Evolutionary conservation across 805 yeast species (phyloP), one percentile per base, ranked within the genome.

Genomic region (Priceomyces melissophilus): DNA sequence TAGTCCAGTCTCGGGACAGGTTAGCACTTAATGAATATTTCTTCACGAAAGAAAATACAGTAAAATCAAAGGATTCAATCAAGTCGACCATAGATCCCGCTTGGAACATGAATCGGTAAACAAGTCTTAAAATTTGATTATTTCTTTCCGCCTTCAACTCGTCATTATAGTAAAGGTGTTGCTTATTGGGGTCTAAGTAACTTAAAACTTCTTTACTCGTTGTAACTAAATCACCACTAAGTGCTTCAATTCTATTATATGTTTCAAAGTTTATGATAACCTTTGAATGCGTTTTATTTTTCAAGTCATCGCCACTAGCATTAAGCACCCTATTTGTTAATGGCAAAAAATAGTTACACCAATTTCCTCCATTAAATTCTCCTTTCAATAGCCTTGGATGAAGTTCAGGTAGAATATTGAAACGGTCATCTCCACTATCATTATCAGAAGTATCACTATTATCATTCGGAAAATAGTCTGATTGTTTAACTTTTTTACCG

Each of bases 341-440:
- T 33, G 69, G 57, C 48, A 78, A 76, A 48, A 82, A 82, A 17
- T 86, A 87, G 51, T 83, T 84, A 36, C 78, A 75, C 83, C 89
- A 84, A 45, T 82, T 81, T n/a, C 90, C 91, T 12, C 89, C 91
- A 49, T 81, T 81, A 56, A 81, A 84, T 40, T 76, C 78, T 23
- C 80, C 79, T 32, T 74, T 69, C 13, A 85, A 61, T 51, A 84
- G 82, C 44, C 93, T 69, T 7, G 93, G 89, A 47, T 81, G 78
- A 2, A 81, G 63, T 54, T 83, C 84, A 0, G 91, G 93, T 28
- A 82, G 45, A 11, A 61, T 38, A 36, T 67, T 60, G 45, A 51
- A 60, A 15, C 73, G 46, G 27, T 63, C 67, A 38, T 60, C 63
- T 4, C 70, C 58, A 28, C 53, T 60, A 15, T 54, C 57, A 23